These are phyloP conservation scores for Fusarium nelsonii DNA, from an alignment of 2,329 filamentous ascomycete species.

Conservation along the genomic window DNA sequence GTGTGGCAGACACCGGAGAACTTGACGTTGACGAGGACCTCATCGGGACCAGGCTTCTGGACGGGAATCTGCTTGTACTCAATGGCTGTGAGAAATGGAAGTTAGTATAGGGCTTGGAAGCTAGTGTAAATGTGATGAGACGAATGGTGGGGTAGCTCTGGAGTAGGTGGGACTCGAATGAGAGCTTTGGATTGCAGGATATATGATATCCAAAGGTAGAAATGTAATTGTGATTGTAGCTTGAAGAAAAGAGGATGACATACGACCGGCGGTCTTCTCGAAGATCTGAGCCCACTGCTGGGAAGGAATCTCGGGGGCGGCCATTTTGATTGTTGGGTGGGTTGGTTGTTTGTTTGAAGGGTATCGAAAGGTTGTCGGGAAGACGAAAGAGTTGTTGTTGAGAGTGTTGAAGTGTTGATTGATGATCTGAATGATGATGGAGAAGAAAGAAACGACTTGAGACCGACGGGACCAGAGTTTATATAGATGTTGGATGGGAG, in stretches of 20 bases:
- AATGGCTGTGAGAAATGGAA: slow-evolving; percentile 59
- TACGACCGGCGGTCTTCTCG: slow-evolving; percentile 81
- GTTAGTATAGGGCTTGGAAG: slow-evolving; percentile 26
- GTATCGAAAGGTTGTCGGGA: slow-evolving; percentile 44
- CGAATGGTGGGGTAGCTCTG: slow-evolving; percentile 33
- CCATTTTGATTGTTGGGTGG: slow-evolving; percentile 47
- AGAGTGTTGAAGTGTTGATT: slow-evolving; percentile 42
- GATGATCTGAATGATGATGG: slow-evolving; percentile 49
- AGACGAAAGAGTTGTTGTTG: slow-evolving; percentile 37
- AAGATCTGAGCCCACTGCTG: slow-evolving; percentile 94
- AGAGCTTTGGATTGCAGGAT: slow-evolving; percentile 2
- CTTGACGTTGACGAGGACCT: slow-evolving; percentile 92
- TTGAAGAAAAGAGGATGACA: slow-evolving; percentile 48
- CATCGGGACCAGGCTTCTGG: slow-evolving; percentile 82
- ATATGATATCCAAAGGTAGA: slow-evolving; percentile 21
- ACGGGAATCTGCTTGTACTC: slow-evolving; percentile 87
- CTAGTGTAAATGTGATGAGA: slow-evolving; percentile 18
- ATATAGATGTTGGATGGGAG: slow-evolving; percentile 45
- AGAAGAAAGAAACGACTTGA: slow-evolving; percentile 39
- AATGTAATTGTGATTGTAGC: slow-evolving; percentile 18
- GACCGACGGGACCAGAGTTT: slow-evolving; percentile 45
- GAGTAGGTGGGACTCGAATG: slow-evolving; percentile 32
- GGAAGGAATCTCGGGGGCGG: slow-evolving; percentile 70
- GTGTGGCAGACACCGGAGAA: slow-evolving; percentile 94
- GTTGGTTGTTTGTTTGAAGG: slow-evolving; percentile 27